phyloP scores from a whole-genome alignment of 177 flowering plant species.

The Vitis hybrid region DNA sequence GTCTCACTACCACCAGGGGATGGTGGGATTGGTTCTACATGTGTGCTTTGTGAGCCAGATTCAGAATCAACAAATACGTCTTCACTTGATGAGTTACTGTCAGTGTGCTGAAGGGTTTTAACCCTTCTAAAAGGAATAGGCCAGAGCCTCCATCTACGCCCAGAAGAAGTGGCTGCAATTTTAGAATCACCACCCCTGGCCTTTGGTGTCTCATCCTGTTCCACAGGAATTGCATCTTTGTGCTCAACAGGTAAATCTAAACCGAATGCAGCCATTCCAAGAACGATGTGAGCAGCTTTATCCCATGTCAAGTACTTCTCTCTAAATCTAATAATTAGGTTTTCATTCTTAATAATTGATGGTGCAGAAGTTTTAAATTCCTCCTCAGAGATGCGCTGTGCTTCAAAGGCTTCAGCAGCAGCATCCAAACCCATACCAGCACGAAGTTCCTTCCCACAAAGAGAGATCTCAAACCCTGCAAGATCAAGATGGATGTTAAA shows the following conservation, averaged over 20 bases:
- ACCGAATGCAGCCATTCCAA: slow-evolving; percentile 81
- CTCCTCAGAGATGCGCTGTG: slow-evolving; percentile 64
- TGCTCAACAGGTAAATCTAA: slow-evolving; percentile 54
- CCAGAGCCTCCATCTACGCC: slow-evolving; percentile 97
- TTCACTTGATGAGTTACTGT: slow-evolving; percentile 62
- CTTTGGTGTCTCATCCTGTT: slow-evolving; percentile 36
- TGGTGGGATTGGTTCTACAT: slow-evolving; percentile 28
- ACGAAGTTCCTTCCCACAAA: slow-evolving; percentile 67
- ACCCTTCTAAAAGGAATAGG: slow-evolving; percentile 85
- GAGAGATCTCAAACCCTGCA: slow-evolving; percentile 84
- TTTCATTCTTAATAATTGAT: slow-evolving; percentile 65
- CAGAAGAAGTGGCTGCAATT: slow-evolving; percentile 47
- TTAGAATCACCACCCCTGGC: slow-evolving; percentile 30
- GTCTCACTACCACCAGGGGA: slow-evolving; percentile 32
- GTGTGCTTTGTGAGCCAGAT: slow-evolving; percentile 37
- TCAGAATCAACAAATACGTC: slow-evolving; percentile 80
- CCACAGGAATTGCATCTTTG: slow-evolving; percentile 69
- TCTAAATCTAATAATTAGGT: slow-evolving; percentile 59
- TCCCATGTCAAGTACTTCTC: slow-evolving; percentile 75
- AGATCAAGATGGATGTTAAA: slow-evolving; percentile 10
- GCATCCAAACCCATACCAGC: slow-evolving; percentile 74
- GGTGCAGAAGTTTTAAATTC: slow-evolving; percentile 59
- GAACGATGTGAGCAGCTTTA: slow-evolving; percentile 77
- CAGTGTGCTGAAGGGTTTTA: slow-evolving; percentile 66
- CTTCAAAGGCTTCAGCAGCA: slow-evolving; percentile 70